Percentiles rank a stretch among this genome's conserved stretches.
Evolutionary conservation across 78 protist genomes (phyloP).

Genomic region (slime mould (Dictyostelium discoideum)): dicty_2.7 NC_007090.3:675501-676000

Average conservation of each 20-base stretch:
- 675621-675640: too few relatives aligned
- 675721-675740: neutral
- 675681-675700: neutral
- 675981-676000: neutral
- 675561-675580: neutral
- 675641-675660: too few relatives aligned
- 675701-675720: neutral
- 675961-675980: neutral
- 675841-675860: neutral
- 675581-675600: slow-evolving; percentile 1
- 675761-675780: neutral
- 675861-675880: neutral
- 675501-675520: neutral
- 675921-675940: neutral
- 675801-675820: neutral
- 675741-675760: neutral
- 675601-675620: neutral
- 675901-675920: neutral
- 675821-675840: neutral
- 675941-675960: neutral
- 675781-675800: neutral
- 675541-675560: neutral
- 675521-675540: neutral
- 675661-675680: neutral
- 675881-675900: neutral